These are phyloP conservation scores for Alisma plantagoaquatica DNA, from an alignment of 106 monocot species.

Conservation along the genomic window DNA sequence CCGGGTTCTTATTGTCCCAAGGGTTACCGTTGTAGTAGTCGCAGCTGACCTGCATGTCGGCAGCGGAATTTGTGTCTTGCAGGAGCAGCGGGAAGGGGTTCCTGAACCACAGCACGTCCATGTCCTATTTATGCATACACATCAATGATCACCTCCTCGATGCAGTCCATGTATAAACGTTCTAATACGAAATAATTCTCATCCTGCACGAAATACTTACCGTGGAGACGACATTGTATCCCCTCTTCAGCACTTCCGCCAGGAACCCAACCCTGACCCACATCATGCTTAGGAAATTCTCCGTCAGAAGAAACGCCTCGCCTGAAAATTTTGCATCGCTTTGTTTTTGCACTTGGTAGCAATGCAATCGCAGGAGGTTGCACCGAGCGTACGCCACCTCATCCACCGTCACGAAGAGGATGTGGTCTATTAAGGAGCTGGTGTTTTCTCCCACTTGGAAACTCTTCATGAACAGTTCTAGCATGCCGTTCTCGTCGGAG, in stretches of 20 bases:
- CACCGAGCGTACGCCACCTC: slow-evolving; percentile 28
- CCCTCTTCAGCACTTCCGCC: slow-evolving; percentile 37
- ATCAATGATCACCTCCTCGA: no score
- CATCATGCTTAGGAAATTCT: slow-evolving; percentile 41
- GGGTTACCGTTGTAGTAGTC: slow-evolving; percentile 36
- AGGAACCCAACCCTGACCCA: slow-evolving; percentile 41
- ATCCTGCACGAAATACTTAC: slow-evolving; percentile 15
- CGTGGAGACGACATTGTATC: slow-evolving; percentile 58
- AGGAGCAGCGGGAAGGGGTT: slow-evolving; percentile 21
- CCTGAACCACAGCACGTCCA: slow-evolving; percentile 41
- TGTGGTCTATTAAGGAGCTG: slow-evolving; percentile 21
- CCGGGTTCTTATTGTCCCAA: slow-evolving; percentile 21
- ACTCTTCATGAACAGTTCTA: slow-evolving; percentile 47
- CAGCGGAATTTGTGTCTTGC: slow-evolving; percentile 11
- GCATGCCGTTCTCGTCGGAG: slow-evolving; percentile 28
- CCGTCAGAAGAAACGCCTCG: slow-evolving; percentile 26
- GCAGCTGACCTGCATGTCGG: slow-evolving; percentile 40
- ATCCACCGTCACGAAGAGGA: slow-evolving; percentile 46
- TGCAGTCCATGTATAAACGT: no score
- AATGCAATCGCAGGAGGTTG: slow-evolving; percentile 23
- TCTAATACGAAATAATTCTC: no score
- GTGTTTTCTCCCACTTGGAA: slow-evolving; percentile 28
- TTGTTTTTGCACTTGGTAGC: slow-evolving; percentile 27
- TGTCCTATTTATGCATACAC: no score
- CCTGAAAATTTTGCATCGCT: slow-evolving; percentile 29